Evolutionary conservation across 1,284 basidiomycete genomes (phyloP).

Genomic region (Caloboletus inedulis): DNA sequence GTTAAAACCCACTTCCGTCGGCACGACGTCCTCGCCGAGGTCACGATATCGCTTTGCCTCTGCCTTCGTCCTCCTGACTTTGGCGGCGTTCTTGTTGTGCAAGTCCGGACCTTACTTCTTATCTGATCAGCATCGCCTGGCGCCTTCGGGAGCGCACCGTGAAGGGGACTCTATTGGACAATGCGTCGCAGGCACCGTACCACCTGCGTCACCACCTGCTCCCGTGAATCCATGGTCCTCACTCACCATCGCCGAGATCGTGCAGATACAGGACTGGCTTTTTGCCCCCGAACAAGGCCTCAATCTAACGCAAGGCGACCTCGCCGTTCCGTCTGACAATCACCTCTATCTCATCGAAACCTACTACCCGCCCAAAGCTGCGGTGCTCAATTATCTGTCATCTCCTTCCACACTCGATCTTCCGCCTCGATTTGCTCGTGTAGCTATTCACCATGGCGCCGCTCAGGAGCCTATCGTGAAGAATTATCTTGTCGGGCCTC

Average conservation of each 20-base stretch:
- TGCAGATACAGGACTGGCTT: conserved; percentile 47
- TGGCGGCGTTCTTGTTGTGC: conserved; percentile 13
- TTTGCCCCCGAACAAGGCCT: conserved; percentile 40
- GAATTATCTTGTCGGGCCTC: conserved; percentile 57
- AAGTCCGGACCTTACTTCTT: conserved; percentile 4
- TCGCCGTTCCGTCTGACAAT: conserved; percentile 43
- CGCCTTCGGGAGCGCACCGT: not conserved
- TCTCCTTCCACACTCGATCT: conserved; percentile 20
- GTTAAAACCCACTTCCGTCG: conserved; percentile 11
- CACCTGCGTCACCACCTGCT: conserved; percentile 39
- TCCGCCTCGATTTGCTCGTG: not conserved
- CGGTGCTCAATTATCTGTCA: conserved; percentile 46
- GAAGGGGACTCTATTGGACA: conserved; percentile 21
- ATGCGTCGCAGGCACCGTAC: conserved; percentile 36
- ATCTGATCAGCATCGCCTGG: not conserved
- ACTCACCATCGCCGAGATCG: conserved; percentile 44
- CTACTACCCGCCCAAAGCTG: conserved; percentile 47
- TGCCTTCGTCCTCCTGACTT: conserved; percentile 12
- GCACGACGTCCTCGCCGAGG: conserved; percentile 1
- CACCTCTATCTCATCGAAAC: conserved; percentile 48
- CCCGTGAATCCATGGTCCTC: conserved; percentile 48
- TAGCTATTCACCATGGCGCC: conserved; percentile 49
- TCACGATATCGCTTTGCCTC: conserved; percentile 14
- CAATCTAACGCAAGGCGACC: conserved; percentile 44
- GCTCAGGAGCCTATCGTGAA: conserved; percentile 41